Conservation (phyloP, 768 basidiomycete species). For the Suillus discolor region DNA sequence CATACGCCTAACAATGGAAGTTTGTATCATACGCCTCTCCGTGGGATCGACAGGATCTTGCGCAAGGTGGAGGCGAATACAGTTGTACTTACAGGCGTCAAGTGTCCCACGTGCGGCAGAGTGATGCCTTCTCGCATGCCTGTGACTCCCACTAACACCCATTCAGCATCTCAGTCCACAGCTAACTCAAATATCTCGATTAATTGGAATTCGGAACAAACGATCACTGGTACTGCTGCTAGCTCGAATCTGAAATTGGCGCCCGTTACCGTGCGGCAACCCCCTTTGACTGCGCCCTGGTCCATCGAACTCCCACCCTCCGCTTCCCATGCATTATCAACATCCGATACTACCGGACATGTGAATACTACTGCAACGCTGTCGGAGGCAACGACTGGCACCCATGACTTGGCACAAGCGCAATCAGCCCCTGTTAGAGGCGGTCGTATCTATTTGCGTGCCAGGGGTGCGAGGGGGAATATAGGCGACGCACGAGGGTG, state of each 20-base stretch:
- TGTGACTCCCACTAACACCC: not conserved
- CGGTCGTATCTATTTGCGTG: not conserved
- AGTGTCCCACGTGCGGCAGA: conserved; percentile 9
- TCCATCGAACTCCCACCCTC: not conserved
- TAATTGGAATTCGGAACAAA: not conserved
- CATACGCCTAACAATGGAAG: conserved; percentile 10
- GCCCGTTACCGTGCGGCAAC: not conserved
- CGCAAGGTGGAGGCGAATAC: not conserved
- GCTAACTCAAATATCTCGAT: not conserved
- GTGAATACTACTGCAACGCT: not conserved
- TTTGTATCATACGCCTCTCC: conserved; percentile 9
- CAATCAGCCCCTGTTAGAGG: not conserved
- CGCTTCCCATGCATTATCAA: not conserved
- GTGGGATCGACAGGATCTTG: conserved; percentile 1
- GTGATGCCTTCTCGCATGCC: conserved; percentile 5
- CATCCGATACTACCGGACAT: not conserved
- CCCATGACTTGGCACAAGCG: not conserved
- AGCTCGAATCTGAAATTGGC: conserved; percentile 21
- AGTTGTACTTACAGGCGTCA: not conserved
- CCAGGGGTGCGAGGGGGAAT: conserved; percentile 1
- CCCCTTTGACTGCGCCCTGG: not conserved
- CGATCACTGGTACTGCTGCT: conserved; percentile 6
- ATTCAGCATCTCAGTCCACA: not conserved
- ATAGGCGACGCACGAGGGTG: not conserved
- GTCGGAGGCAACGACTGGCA: too few relatives aligned